Evolutionary conservation across 441 rosid species (phyloP), one percentile per base, ranked within the genome.

Genomic region (Mallotus repandus): DNA sequence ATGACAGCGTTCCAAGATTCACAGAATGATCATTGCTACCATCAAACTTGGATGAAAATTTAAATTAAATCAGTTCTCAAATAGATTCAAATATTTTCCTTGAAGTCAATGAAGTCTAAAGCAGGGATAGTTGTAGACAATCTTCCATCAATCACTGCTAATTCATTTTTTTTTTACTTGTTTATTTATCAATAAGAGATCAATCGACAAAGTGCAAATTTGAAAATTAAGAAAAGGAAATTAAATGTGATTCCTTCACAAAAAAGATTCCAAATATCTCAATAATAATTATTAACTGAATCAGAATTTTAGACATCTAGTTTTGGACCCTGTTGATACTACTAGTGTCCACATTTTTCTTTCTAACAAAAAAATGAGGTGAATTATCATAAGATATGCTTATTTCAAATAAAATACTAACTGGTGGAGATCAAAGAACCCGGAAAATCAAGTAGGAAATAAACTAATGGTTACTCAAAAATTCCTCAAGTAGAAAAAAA

Each of bases 401-500:
- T 38, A 1, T 38, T 6, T 38, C 41, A 4, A 38, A 38, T 38
- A 38, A 38, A 38, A 38, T 38, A 38, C 41, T 38, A 38, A 38
- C 41, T 38, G 41, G 7, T 3, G 41, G 41, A 38, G 41, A 38
- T 5, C 41, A 38, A 38, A 38, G 41, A 0, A 38, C 41, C 41
- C 41, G 49, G 50, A 21, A 43, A 45, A 19, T 48, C n/a, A 19
- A 29, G 14, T 38, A 56, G 58, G 29, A 66, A 48, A 74, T 9
- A 53, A 61, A 45, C 1, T 63, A 21, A 9, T 7, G 12, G 38
- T 12, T 70, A 73, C 60, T 62, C 49, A 41, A 38, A 38, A 38
- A 19, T 52, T 62, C 25, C 35, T 54, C 59, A 56, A 13, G 63
- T 29, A 32, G 46, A 5, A 64, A 52, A 45, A 79, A 64, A 59